Base-by-base conservation (phyloP, 352 stramenopile genomes). In the Phytopythium delawarense region DNA sequence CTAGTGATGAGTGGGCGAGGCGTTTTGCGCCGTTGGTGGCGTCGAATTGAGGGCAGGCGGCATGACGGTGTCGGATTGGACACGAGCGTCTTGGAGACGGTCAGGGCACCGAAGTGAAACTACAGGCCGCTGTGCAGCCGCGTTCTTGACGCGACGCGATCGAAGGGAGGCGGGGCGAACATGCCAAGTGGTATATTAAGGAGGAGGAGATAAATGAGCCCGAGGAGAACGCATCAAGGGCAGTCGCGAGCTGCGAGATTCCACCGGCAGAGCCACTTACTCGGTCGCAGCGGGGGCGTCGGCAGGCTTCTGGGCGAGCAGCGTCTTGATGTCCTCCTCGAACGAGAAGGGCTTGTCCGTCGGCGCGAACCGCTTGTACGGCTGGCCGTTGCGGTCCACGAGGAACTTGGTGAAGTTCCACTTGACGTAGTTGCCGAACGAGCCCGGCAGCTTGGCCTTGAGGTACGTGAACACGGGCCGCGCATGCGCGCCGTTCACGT, bases 341-440 rank as follows among this genome's bases (percentile, higher is more conserved):
- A 97, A 87, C 32, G 82, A 85, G 7, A 87, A 55, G 18, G 86
- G 86, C 61, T 71, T 66, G 21, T 80, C 85, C 66, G 73, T 84
- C 9, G 83, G 78, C 4, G 69, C 72, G 58, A 71, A 96, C 15
- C 89, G 72, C 65, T 91, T 87, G 60, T 75, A 67, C 39, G 89
- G 84, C 60, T 75, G 74, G 44, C 89, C 89, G 44, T 92, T 78
- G 62, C 79, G 74, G 72, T 96, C 88, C 1, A 96, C 74, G 20
- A 96, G 63, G 64, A 96, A 96, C 67, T 91, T 94, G 28, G 76
- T 84, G 62, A 90, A 94, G 70, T 94, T 94, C 88, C 86, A 94
- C 58, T 82, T 76, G 66, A 96, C 81, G 65, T 82, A 85, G 4
- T 72, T 83, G 13, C 74, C 79, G 60, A 81, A 82, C 65, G 89